These are phyloP conservation scores for Chrysochromulina tobinii DNA, from an alignment of 78 protist genomes.

Conservation along the genomic window DNA sequence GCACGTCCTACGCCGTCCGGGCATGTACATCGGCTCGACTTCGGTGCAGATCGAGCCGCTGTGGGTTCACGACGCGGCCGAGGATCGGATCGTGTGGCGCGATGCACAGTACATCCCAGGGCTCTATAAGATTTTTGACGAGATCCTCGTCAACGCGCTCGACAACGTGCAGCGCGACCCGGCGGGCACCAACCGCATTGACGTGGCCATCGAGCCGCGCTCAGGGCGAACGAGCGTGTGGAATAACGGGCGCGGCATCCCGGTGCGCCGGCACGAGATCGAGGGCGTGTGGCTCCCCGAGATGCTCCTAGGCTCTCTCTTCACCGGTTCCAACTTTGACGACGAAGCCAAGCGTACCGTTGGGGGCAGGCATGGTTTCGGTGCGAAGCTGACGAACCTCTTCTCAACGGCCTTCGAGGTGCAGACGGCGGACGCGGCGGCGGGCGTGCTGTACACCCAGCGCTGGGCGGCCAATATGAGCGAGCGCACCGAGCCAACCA, in stretches of 20 bases:
- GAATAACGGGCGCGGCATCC: slow-evolving; percentile 96
- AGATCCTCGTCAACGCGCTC: slow-evolving; percentile 97
- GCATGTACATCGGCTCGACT: slow-evolving; percentile 90
- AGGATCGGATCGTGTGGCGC: slow-evolving; percentile 6
- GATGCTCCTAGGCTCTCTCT: slow-evolving; percentile 92
- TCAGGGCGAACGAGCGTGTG: slow-evolving; percentile 50
- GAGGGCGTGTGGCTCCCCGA: slow-evolving; percentile 89
- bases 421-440: slow-evolving; percentile 52
- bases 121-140: slow-evolving; percentile 96
- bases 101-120: slow-evolving; percentile 85
- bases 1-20: slow-evolving; percentile 94
- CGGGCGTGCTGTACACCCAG: slow-evolving; percentile 2
- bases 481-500: neutral
- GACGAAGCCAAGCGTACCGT: slow-evolving; percentile 8
- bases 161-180: slow-evolving; percentile 93
- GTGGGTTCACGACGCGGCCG: neutral
- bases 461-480: neutral
- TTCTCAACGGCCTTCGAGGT: slow-evolving; percentile 69
- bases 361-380: slow-evolving; percentile 93
- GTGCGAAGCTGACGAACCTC: slow-evolving; percentile 98
- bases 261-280: slow-evolving; percentile 67
- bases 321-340: slow-evolving; percentile 85
- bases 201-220: slow-evolving; percentile 73
- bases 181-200: slow-evolving; percentile 60
- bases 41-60: neutral